phyloP scores from a whole-genome alignment of 345 rosid genomes.

The Excoecaria cochinchinensis region DNA sequence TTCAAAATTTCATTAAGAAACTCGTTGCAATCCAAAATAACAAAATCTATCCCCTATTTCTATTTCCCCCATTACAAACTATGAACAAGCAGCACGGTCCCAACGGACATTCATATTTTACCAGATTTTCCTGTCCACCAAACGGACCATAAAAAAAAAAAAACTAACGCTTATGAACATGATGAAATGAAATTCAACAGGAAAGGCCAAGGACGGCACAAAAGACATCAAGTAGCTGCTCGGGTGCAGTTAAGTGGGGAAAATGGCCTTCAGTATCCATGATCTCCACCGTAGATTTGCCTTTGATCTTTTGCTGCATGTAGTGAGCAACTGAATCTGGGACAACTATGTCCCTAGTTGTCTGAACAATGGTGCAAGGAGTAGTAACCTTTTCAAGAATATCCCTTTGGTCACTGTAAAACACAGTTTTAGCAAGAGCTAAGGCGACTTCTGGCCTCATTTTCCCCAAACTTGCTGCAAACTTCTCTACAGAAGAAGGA shows the following conservation, averaged over 20 bases:
- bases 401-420: slow-evolving; percentile 55
- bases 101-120: neutral
- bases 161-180: neutral
- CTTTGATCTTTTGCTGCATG: slow-evolving; percentile 63
- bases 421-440: slow-evolving; percentile 58
- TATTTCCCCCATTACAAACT: neutral
- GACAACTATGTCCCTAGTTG: slow-evolving; percentile 45
- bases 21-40: too few relatives aligned
- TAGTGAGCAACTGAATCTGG: slow-evolving; percentile 58
- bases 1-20: too few relatives aligned
- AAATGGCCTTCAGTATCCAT: slow-evolving; percentile 55
- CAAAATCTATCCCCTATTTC: too few relatives aligned
- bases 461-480: slow-evolving; percentile 33
- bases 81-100: slow-evolving; percentile 5
- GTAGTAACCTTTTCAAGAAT: slow-evolving; percentile 43
- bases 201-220: slow-evolving; percentile 39
- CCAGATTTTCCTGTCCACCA: neutral
- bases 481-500: slow-evolving; percentile 33
- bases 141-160: neutral
- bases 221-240: slow-evolving; percentile 46
- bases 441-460: slow-evolving; percentile 62
- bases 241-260: slow-evolving; percentile 71
- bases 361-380: slow-evolving; percentile 60
- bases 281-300: slow-evolving; percentile 53
- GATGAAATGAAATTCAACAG: neutral